Evolutionary conservation across 208 protist genomes (phyloP), one percentile per base, ranked within the genome.

Genomic region (Acanthamoeba royreba): DNA sequence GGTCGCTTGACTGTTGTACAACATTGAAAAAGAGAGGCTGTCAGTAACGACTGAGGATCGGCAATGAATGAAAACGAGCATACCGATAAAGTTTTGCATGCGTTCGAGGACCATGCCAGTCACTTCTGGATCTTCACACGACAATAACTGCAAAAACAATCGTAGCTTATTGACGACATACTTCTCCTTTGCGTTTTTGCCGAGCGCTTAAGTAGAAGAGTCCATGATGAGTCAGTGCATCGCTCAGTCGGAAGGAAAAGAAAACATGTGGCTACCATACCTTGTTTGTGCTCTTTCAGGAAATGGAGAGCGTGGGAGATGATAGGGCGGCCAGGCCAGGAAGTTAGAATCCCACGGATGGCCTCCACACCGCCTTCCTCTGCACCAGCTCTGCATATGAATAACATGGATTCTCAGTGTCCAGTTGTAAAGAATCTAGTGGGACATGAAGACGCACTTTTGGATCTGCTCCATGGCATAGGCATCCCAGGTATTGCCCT

Each of bases 41-140:
- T 13, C 15, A 58, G 22, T 58, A 22, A 58, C 13, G 22, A 58
- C 15, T n/a, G 22, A 58, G 49, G 49, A 58, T n/a, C 13, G 22
- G 49, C 15, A 58, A 22, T 33, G 58, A 8, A 28, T 9, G n/a
- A 69, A 28, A 42, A 52, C 4, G 72, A 7, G 8, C 22, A 22
- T 83, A 87, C 77, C 42, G 47, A 87, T 87, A 33, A 87, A 61
- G 28, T 58, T 58, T n/a, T 87, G 46, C 40, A 87, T 17, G 17
- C 47, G 77, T 33, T 87, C 47, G 77, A 87, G 77, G 47, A 87
- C 33, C 47, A 58, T 87, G 7, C 47, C 77, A 31, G 47, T 61
- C 40, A 87, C 77, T 33, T 87, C 77, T 5, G 77, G 77, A 31
- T 87, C 77, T n/a, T 87, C 77, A 45, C 77, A 87, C 8, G 77